Evolutionary conservation across 768 basidiomycete species (phyloP).

Genomic region (Rhizopogon vulgaris): DNA sequence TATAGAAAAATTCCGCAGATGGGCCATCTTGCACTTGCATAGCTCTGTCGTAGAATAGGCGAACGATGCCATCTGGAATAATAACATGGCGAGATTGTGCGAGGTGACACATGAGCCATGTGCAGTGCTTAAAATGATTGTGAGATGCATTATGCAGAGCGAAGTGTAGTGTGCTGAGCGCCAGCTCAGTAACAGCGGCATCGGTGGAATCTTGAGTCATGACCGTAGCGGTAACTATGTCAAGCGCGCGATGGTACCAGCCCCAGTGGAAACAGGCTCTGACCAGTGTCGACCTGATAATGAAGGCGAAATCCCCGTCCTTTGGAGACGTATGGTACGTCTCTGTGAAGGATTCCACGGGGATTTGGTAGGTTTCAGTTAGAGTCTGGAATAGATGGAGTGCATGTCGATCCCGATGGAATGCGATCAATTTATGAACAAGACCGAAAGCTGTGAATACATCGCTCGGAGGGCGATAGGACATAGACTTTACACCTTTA

Average conservation of each 20-base stretch:
- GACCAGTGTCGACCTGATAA: constrained; percentile 44
- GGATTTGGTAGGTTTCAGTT: constrained; percentile 37
- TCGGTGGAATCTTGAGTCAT: constrained; percentile 16
- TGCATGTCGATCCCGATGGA: constrained; percentile 30
- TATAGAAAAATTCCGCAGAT: constrained; percentile 42
- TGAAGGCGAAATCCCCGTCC: constrained; percentile 34
- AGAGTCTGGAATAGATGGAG: constrained; percentile 46
- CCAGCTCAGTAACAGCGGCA: constrained; percentile 26
- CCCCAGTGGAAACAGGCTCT: constrained; percentile 50
- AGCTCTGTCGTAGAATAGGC: constrained; percentile 41
- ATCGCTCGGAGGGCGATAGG: constrained; percentile 32
- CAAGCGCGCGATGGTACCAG: constrained; percentile 40
- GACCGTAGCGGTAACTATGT: constrained; percentile 29
- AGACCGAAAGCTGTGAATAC: constrained; percentile 37
- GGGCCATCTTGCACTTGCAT: constrained; percentile 18
- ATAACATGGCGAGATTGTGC: constrained; percentile 25
- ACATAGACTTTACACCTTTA: constrained; percentile 21
- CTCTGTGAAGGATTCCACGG: constrained; percentile 38
- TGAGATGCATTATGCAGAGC: constrained; percentile 31
- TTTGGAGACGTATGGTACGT: constrained; percentile 27
- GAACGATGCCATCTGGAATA: constrained; percentile 40
- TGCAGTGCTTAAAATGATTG: constrained; percentile 33
- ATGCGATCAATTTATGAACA: constrained; percentile 34
- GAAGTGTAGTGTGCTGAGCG: constrained; percentile 38
- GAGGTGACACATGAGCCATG: constrained; percentile 35